Base-by-base conservation (phyloP, 129 eudicot genomes). In the Tagetes erecta region DNA sequence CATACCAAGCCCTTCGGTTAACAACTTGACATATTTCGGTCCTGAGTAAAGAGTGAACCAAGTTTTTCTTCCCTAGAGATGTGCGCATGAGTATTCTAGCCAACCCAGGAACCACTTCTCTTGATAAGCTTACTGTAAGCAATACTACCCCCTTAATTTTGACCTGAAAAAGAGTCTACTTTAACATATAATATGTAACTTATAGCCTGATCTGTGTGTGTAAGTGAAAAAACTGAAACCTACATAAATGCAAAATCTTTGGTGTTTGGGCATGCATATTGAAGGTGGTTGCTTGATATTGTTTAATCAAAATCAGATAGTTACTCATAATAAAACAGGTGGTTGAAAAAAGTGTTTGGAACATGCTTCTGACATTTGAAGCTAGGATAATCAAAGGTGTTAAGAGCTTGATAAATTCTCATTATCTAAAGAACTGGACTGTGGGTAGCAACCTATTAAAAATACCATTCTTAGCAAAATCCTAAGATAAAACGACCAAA, bases 1-100 rank as follows among this genome's bases (percentile, higher is more conserved):
- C 95, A 76, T 87, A 87, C 99, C 99, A 95, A n/a, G 99, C 97
- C 50, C 90, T 95, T 37, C 97, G 89, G 63, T 91, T 95, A 46
- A 88, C 92, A 35, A 91, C 96, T 78, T 95, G 96, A 65, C 89
- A 84, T 38, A 95, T 91, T 83, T 95, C 97, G 4, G 99, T 84
- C 64, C 99, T 87, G 20, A 95, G 88, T 68, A 95, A 74, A 50
- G 96, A 89, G 58, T 84, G 91, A 75, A 95, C 95, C 83, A 91
- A 76, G 73, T 89, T 89, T 57, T 89, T 95, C 77, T 95, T 95
- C 72, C 95, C 96, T 5, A 95, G 83, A 12, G 96, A 78, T 66
- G 99, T 95, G 27, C 91, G 87, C 83, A 95, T 73, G 41, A 95
- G 86, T 71, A 95, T 88, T 82, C 96, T 91, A 42, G 96, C 96